Conservation (phyloP, 257 asterid genomes). For the Solanum medicagineum region DNA sequence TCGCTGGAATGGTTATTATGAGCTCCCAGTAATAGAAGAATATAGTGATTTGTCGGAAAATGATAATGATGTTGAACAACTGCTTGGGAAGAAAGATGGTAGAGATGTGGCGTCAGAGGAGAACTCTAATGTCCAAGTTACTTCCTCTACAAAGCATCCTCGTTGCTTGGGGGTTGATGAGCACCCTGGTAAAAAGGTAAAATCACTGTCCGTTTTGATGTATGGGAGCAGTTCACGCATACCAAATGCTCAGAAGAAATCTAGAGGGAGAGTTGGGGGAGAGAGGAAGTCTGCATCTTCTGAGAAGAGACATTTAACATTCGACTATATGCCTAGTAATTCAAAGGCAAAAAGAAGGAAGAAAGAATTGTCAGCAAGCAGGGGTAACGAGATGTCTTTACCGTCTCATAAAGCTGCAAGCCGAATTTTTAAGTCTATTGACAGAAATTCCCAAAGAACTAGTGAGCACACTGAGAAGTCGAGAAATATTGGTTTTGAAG, state of each 20-base stretch:
- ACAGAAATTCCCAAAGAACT: background rate
- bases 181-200: conserved; percentile 16
- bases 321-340: background rate
- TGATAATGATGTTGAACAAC: conserved; percentile 8
- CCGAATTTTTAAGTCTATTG: background rate
- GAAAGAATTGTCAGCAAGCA: background rate
- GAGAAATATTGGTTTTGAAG: background rate
- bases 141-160: conserved; percentile 22
- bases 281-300: conserved; percentile 3
- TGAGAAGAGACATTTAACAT: conserved; percentile 4
- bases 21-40: conserved; percentile 29
- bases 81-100: conserved; percentile 7
- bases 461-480: background rate
- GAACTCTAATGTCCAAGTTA: conserved; percentile 4
- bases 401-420: background rate
- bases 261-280: conserved; percentile 5
- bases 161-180: conserved; percentile 8
- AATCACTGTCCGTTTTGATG: conserved; percentile 16
- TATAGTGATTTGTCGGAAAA: conserved; percentile 18
- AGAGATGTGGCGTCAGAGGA: conserved; percentile 6
- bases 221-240: conserved; percentile 17
- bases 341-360: conserved; percentile 1
- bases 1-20: conserved; percentile 46
- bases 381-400: background rate
- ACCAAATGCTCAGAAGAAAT: conserved; percentile 7